Evolutionary conservation across 306 rosid species (phyloP).

Genomic region (Hippophae gyantsensis): DNA sequence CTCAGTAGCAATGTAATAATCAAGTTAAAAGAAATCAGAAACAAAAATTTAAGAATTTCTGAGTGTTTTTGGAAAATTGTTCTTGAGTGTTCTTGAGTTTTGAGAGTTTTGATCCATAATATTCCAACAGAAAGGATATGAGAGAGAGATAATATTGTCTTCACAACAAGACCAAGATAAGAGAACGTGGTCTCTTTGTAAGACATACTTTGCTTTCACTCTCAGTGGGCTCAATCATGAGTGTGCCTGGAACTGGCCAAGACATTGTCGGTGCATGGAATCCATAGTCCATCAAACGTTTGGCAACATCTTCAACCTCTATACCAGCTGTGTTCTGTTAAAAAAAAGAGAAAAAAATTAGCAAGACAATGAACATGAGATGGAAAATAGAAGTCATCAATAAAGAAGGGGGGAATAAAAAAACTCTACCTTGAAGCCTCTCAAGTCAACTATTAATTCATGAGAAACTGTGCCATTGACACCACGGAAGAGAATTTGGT

Average conservation of each 20-base stretch:
- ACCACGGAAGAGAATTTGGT: conserved; percentile 94
- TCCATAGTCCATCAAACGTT: conserved; percentile 97
- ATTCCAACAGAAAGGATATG: too few relatives aligned
- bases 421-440: conserved; percentile 81
- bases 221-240: conserved; percentile 98
- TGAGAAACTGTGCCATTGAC: conserved; percentile 95
- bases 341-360: conserved; percentile 18
- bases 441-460: conserved; percentile 86
- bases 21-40: too few relatives aligned
- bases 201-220: conserved; percentile 92
- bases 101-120: too few relatives aligned
- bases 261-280: conserved; percentile 99
- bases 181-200: conserved; percentile 1
- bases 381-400: too few relatives aligned
- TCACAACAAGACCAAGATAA: neutral
- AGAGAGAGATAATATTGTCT: neutral
- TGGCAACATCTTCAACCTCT: conserved; percentile 91
- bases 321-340: conserved; percentile 75
- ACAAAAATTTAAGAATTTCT: too few relatives aligned
- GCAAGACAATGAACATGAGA: conserved; percentile 12
- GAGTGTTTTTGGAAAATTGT: too few relatives aligned
- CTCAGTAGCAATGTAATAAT: too few relatives aligned
- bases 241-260: conserved; percentile 99
- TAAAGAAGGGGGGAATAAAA: conserved; percentile 1
- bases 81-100: too few relatives aligned